phyloP scores from a whole-genome alignment of 352 stramenopile species.

The Bremia lactucae region DNA sequence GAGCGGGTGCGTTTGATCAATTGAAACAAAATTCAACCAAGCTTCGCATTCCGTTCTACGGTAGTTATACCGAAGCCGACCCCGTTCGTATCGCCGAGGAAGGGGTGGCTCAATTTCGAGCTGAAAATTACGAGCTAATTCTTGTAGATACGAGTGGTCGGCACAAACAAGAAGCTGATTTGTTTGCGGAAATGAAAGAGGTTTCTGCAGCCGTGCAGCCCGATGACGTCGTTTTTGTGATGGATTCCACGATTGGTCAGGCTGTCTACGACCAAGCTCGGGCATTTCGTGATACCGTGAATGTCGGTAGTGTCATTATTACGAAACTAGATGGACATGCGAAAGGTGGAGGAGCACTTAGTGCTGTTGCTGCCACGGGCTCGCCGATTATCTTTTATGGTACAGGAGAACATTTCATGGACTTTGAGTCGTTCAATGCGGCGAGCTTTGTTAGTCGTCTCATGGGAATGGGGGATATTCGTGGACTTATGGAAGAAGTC shows the following conservation, averaged over 20 bases:
- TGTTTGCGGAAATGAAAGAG: constrained; percentile 99
- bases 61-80: constrained; percentile 96
- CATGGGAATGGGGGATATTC: constrained; percentile 96
- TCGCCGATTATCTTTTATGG: constrained; percentile 98
- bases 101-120: constrained; percentile 93
- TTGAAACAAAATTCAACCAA: constrained; percentile 99
- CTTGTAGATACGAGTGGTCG: constrained; percentile 98
- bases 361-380: constrained; percentile 94
- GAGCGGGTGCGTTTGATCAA: constrained; percentile 98
- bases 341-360: constrained; percentile 96
- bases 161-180: constrained; percentile 95
- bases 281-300: constrained; percentile 92
- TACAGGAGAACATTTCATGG: constrained; percentile 95
- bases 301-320: constrained; percentile 97
- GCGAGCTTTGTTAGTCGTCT: constrained; percentile 97
- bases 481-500: constrained; percentile 93
- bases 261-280: constrained; percentile 94
- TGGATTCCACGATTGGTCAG: constrained; percentile 99
- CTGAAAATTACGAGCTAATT: constrained; percentile 98
- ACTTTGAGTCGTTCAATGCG: constrained; percentile 97
- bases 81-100: constrained; percentile 96
- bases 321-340: constrained; percentile 99
- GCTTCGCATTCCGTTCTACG: constrained; percentile 97
- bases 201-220: constrained; percentile 91
- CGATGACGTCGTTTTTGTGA: constrained; percentile 97